Conservation (phyloP, 140 eudicot genomes). For the Cichorium intybus region DNA sequence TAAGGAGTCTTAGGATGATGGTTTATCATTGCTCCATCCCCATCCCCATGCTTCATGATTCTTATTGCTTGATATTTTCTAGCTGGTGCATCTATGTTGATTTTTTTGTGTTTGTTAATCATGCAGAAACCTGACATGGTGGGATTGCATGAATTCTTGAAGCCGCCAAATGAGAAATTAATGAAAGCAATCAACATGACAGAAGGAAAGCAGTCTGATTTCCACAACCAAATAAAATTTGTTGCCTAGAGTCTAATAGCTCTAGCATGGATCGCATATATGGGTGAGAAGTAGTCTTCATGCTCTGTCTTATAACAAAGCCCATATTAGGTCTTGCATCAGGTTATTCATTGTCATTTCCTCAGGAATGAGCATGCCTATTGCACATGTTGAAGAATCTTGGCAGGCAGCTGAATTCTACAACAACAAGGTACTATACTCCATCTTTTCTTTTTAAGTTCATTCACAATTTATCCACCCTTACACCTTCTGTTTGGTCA, state of each 20-base stretch:
- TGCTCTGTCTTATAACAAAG: constrained; percentile 11
- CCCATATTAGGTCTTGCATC: constrained; percentile 8
- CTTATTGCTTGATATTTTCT: background rate
- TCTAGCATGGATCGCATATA: constrained; percentile 90
- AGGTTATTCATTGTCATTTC: constrained; percentile 25
- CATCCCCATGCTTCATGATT: background rate
- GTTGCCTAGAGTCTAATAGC: constrained; percentile 84
- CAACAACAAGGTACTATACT: constrained; percentile 67
- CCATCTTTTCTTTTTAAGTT: background rate
- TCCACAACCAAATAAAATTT: constrained; percentile 71
- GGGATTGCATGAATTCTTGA: constrained; percentile 78
- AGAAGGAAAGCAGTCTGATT: constrained; percentile 85
- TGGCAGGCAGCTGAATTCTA: constrained; percentile 98
- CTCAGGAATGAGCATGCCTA: constrained; percentile 97
- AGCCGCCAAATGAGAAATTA: constrained; percentile 73
- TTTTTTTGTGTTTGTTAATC: background rate
- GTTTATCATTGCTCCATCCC: background rate
- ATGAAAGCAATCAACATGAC: constrained; percentile 72
- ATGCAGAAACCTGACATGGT: constrained; percentile 88
- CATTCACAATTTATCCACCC: background rate
- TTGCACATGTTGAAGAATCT: constrained; percentile 91
- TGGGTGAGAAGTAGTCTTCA: constrained; percentile 49
- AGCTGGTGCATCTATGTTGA: constrained; percentile 10
- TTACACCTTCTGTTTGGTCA: background rate
- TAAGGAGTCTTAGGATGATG: background rate